Evolutionary conservation across 2,329 filamentous ascomycete species (phyloP).

Genomic region (Lasiodiplodia hormozganensis): DNA sequence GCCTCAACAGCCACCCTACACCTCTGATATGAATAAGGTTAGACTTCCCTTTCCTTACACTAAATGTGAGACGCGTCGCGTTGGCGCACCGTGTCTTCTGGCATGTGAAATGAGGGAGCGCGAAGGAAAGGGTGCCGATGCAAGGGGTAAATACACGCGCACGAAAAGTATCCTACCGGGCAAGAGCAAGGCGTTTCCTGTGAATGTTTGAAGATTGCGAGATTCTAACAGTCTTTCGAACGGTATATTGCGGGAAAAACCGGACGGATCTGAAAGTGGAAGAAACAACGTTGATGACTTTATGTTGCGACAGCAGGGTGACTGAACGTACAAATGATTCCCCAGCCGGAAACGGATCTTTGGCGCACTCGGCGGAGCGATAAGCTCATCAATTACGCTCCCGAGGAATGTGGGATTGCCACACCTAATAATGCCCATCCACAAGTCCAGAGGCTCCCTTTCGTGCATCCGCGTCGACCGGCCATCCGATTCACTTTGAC

Average conservation of each 20-base stretch:
- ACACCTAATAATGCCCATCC: neutral
- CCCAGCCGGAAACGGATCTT: neutral
- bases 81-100: neutral
- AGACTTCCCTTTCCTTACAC: neutral
- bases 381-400: neutral
- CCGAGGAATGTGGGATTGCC: slow-evolving; percentile 16
- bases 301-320: neutral
- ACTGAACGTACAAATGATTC: neutral
- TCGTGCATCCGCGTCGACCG: slow-evolving; percentile 3
- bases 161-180: neutral
- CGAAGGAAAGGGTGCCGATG: neutral
- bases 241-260: neutral
- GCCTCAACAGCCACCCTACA: neutral
- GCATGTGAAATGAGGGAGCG: slow-evolving; percentile 14
- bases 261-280: neutral
- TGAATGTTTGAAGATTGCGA: neutral
- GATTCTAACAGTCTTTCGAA: neutral
- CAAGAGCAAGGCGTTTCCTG: neutral
- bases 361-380: neutral
- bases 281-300: neutral
- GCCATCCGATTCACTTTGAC: neutral
- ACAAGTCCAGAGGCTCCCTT: neutral
- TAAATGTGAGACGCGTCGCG: slow-evolving; percentile 18
- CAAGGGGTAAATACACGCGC: slow-evolving; percentile 5
- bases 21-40: neutral